phyloP scores from a whole-genome alignment of 352 stramenopile genomes.

The Pilasporangium apinafurcum region DNA sequence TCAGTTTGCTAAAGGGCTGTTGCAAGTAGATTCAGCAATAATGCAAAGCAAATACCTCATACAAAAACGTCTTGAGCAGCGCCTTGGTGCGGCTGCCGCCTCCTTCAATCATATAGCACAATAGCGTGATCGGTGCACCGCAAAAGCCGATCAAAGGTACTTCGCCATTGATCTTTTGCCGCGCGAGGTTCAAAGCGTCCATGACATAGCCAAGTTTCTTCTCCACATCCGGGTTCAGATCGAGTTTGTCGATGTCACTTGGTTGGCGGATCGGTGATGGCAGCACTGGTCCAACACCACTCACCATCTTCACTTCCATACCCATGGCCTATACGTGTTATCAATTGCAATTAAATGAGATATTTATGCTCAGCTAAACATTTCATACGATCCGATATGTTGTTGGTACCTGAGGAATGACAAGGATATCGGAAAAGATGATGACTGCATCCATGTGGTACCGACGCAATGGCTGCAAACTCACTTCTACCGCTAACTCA shows the following conservation, averaged over 20 bases:
- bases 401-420: conserved; percentile 84
- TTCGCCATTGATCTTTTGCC: conserved; percentile 83
- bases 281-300: conserved; percentile 89
- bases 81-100: conserved; percentile 93
- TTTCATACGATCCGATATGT: neutral
- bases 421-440: conserved; percentile 98
- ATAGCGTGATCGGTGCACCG: conserved; percentile 94
- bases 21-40: conserved; percentile 11
- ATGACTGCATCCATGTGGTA: conserved; percentile 96
- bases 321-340: conserved; percentile 71
- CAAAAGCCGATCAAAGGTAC: conserved; percentile 98
- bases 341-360: neutral
- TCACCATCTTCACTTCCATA: conserved; percentile 95
- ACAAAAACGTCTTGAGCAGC: conserved; percentile 94
- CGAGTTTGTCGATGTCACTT: conserved; percentile 86
- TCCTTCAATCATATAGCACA: conserved; percentile 99
- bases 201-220: conserved; percentile 94
- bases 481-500: conserved; percentile 93
- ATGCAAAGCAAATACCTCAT: too few species aligned
- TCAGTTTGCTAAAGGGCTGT: conserved; percentile 2
- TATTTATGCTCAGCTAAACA: neutral
- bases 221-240: conserved; percentile 88
- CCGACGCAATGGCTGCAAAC: conserved; percentile 92
- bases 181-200: conserved; percentile 92
- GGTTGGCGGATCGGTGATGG: conserved; percentile 70